Evolutionary conservation across 2,329 filamentous ascomycete species (phyloP).

Genomic region (Xylariaceae sp.): DNA sequence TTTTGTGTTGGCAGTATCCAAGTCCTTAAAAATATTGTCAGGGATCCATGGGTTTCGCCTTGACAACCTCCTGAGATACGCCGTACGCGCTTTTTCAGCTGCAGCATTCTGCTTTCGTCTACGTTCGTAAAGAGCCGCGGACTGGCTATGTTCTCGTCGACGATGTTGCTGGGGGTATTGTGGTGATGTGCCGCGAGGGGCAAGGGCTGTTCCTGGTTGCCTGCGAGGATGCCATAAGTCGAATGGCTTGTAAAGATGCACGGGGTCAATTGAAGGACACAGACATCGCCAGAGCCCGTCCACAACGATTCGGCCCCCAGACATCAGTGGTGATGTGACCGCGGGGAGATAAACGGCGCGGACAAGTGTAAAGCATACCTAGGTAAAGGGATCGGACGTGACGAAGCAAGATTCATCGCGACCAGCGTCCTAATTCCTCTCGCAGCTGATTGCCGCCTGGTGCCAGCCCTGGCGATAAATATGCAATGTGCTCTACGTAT

Average conservation of each 20-base stretch:
- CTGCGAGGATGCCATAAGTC: slow-evolving; percentile 14
- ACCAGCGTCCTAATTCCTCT: background rate
- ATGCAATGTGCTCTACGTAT: too few relatives aligned
- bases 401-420: too few relatives aligned
- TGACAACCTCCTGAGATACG: slow-evolving; percentile 27
- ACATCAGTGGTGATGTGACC: slow-evolving; percentile 31
- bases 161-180: slow-evolving; percentile 10
- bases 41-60: slow-evolving; percentile 29
- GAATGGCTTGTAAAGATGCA: slow-evolving; percentile 35
- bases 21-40: slow-evolving; percentile 21
- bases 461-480: too few relatives aligned
- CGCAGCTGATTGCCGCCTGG: too few relatives aligned
- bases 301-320: slow-evolving; percentile 38
- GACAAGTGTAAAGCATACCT: background rate
- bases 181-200: slow-evolving; percentile 11
- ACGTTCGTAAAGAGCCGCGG: background rate
- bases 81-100: slow-evolving; percentile 16
- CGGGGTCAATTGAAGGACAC: slow-evolving; percentile 51
- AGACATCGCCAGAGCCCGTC: slow-evolving; percentile 63
- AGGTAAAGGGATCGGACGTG: background rate
- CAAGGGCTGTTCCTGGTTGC: slow-evolving; percentile 12
- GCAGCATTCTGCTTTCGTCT: background rate
- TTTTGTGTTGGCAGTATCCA: slow-evolving; percentile 20
- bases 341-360: slow-evolving; percentile 1
- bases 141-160: slow-evolving; percentile 13